Base-by-base conservation (phyloP, 2,329 filamentous ascomycete genomes). In the Coniella lustricola region DNA sequence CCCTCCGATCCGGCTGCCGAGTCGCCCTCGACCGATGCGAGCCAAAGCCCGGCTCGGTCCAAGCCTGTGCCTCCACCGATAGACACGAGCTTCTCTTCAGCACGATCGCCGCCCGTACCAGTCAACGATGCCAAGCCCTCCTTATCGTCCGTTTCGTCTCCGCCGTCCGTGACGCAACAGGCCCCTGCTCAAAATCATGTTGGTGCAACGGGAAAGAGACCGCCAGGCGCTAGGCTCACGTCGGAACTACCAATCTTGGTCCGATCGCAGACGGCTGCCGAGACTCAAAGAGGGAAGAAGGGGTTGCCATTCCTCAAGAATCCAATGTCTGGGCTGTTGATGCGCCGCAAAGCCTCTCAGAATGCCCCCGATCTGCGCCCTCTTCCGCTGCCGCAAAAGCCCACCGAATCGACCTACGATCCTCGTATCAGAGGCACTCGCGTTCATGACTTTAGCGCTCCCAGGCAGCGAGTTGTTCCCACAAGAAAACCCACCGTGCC, bases 361-460 rank as follows among this genome's bases (percentile, higher is more conserved):
- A 70, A 68, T 44, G 62, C 65, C 1, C 66, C 71, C 1, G 74
- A 76, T 38, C 50, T 72, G 3, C 58, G 60, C 1, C 66, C 70
- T 1, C 56, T 73, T 18, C 67, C 73, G 0, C 56, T 72, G 22
- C 56, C 66, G 39, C 63, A 66, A 18, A 60, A 62, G 7, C 56
- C 62, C 0, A 69, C 72, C 13, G 73, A 75, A 55, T 70, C 72
- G 4, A 62, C 65, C 17, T 82, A 83, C 56, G 81, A 84, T 56
- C 81, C 81, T 16, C 72, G 79, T 9, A 85, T 85, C 54, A 74
- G 73, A 57, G 82, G 78, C 42, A 85, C 77, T 7, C 70, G 73
- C 40, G 74, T 84, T 43, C 82, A 85, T 59, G 82, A 81, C 61
- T 85, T 83, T 57, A 84, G 79, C 57, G 79, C 77, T 0, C 81